Percentiles rank a stretch among this genome's conserved stretches.
These are phyloP conservation scores for Murraya paniculata DNA, from an alignment of 345 rosid genomes.

Conservation along the genomic window DNA sequence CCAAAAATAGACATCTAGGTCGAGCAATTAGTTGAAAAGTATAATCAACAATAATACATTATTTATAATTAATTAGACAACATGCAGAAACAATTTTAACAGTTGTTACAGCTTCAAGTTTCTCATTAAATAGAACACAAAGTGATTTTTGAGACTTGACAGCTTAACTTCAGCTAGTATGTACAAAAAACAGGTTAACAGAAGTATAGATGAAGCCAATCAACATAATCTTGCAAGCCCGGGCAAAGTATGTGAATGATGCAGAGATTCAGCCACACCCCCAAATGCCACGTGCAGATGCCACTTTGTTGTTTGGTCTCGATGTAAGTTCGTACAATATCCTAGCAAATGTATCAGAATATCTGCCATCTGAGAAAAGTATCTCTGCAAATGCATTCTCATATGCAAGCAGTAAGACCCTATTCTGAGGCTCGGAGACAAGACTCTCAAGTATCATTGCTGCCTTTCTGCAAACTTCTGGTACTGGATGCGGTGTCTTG, in stretches of 20 bases:
- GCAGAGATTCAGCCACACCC: conserved; percentile 53
- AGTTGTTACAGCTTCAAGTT: background rate
- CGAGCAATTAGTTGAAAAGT: background rate
- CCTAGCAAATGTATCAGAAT: conserved; percentile 90
- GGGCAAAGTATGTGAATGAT: conserved; percentile 2
- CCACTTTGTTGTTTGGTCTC: conserved; percentile 81
- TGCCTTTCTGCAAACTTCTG: conserved; percentile 93
- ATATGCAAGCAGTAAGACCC: conserved; percentile 63
- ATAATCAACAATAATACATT: background rate
- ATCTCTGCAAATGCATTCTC: conserved; percentile 95
- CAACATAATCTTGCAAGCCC: background rate
- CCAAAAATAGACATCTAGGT: background rate
- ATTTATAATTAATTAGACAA: background rate
- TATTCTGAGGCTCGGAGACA: conserved; percentile 89
- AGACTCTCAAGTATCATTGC: conserved; percentile 92
- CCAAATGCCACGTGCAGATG: conserved; percentile 88
- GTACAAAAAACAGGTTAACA: background rate
- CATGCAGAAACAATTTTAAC: background rate
- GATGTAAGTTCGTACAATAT: conserved; percentile 86
- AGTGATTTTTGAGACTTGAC: background rate
- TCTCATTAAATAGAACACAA: background rate
- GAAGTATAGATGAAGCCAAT: background rate
- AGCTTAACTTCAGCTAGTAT: conserved; percentile 2
- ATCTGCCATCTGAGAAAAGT: conserved; percentile 76
- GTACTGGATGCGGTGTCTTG: conserved; percentile 79